Percentiles rank a stretch among this genome's conserved stretches.
Conservation (phyloP, 148 eudicot species). For the Rhododendron henanense region DNA sequence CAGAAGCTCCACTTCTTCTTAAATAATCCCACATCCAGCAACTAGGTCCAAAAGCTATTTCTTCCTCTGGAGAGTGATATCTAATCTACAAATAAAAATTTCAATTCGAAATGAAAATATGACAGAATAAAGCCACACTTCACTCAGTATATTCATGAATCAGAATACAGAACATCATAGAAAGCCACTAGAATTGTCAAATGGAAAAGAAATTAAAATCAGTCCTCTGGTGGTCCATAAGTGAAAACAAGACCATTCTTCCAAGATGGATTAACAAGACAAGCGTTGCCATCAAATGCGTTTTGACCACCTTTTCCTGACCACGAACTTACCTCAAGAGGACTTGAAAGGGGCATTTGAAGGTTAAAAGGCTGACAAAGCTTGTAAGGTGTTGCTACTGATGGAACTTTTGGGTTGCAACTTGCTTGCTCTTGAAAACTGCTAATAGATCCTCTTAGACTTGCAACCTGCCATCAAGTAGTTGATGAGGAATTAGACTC, state of each 20-base stretch:
- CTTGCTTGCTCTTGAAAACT: slow-evolving; percentile 95
- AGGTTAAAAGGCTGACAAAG: slow-evolving; percentile 75
- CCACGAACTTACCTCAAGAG: slow-evolving; percentile 52
- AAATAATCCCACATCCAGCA: slow-evolving; percentile 99
- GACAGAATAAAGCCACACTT: neutral
- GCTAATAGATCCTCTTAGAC: slow-evolving; percentile 88
- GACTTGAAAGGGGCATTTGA: slow-evolving; percentile 68
- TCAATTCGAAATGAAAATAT: neutral
- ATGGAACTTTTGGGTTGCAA: slow-evolving; percentile 51
- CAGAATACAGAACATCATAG: neutral
- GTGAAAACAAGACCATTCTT: neutral
- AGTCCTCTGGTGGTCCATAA: neutral
- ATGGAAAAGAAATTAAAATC: neutral
- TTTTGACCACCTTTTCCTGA: neutral
- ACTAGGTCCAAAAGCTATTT: slow-evolving; percentile 95
- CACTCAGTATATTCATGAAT: neutral
- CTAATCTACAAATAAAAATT: slow-evolving; percentile 49
- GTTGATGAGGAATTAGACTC: neutral
- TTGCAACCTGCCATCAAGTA: slow-evolving; percentile 62
- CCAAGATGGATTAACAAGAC: neutral
- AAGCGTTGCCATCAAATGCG: neutral
- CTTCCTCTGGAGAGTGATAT: slow-evolving; percentile 93
- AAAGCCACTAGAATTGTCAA: neutral
- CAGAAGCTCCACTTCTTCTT: slow-evolving; percentile 99
- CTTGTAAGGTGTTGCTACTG: slow-evolving; percentile 53